phyloP scores from a whole-genome alignment of 2,329 filamentous ascomycete species.

The Diplocarpon mali region DNA sequence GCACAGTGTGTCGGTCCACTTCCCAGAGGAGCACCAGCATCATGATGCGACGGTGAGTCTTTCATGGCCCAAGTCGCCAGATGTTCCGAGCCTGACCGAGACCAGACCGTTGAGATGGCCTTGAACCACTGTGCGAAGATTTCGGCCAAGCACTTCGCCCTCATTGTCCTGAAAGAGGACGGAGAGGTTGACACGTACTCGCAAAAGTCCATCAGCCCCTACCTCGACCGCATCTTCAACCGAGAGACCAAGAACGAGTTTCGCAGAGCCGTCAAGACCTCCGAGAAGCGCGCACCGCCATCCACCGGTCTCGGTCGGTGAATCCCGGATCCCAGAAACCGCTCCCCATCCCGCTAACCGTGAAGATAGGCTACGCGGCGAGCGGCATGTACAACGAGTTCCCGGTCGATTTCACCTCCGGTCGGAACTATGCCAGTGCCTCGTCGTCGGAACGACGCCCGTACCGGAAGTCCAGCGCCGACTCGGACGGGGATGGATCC shows the following conservation, averaged over 20 bases:
- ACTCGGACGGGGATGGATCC: conserved; percentile 18
- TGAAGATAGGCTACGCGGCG: conserved; percentile 13
- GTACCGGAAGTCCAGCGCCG: conserved; percentile 13
- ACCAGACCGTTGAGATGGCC: conserved; percentile 18
- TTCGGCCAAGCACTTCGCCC: conserved; percentile 18
- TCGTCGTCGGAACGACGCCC: conserved; percentile 13
- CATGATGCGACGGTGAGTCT: conserved; percentile 1
- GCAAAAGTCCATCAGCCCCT: conserved; percentile 14
- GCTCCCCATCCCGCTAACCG: conserved; percentile 1
- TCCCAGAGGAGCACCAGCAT: conserved; percentile 5
- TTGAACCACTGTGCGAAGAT: conserved; percentile 20
- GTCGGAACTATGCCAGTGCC: conserved; percentile 12
- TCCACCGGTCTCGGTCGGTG: not conserved
- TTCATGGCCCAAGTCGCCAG: not conserved
- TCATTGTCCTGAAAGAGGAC: conserved; percentile 19
- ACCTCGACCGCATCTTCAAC: conserved; percentile 16
- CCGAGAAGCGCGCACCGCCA: conserved; percentile 6
- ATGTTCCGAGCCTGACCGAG: conserved; percentile 3
- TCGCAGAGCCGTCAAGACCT: conserved; percentile 6
- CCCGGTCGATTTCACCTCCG: conserved; percentile 10
- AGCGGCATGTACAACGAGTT: conserved; percentile 13
- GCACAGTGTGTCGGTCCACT: not conserved
- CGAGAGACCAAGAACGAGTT: conserved; percentile 12
- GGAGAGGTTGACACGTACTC: conserved; percentile 19
- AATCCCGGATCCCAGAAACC: too few relatives aligned